Evolutionary conservation across 2,329 filamentous ascomycete genomes (phyloP).

Genomic region (Samsoniella hepiali): DNA sequence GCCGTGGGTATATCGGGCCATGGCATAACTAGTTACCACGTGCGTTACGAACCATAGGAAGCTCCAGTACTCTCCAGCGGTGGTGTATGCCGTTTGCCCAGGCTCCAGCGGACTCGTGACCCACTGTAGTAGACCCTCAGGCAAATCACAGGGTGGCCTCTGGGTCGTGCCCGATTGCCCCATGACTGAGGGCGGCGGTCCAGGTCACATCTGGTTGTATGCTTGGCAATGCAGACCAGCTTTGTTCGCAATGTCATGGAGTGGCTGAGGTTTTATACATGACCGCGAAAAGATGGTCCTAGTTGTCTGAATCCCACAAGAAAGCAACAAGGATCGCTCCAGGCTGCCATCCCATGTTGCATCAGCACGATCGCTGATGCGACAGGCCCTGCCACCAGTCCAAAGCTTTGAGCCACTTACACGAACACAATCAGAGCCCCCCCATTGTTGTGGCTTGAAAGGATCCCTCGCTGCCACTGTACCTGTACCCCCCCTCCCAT

Average conservation of each 20-base stretch:
- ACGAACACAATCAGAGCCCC: not conserved
- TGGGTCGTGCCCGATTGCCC: not conserved
- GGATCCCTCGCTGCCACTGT: not conserved
- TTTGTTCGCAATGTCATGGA: not conserved
- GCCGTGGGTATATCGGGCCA: no score
- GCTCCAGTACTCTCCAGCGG: not conserved
- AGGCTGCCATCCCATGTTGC: not conserved
- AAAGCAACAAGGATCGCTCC: not conserved
- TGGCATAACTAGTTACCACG: not conserved
- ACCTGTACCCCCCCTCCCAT: not conserved
- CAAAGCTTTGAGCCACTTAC: not conserved
- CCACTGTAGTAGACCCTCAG: not conserved
- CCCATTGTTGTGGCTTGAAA: not conserved
- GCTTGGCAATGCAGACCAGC: not conserved
- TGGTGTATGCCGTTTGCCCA: not conserved
- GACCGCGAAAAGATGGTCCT: no score
- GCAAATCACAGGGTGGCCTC: conserved; percentile 4
- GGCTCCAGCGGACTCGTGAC: not conserved
- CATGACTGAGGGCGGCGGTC: not conserved
- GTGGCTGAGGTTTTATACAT: no score
- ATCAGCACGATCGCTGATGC: not conserved
- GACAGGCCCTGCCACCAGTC: not conserved
- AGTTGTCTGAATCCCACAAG: not conserved
- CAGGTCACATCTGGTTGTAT: not conserved
- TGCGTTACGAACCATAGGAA: not conserved